Conservation (phyloP, 2,329 filamentous ascomycete species). For the Fusarium sp. region DNA sequence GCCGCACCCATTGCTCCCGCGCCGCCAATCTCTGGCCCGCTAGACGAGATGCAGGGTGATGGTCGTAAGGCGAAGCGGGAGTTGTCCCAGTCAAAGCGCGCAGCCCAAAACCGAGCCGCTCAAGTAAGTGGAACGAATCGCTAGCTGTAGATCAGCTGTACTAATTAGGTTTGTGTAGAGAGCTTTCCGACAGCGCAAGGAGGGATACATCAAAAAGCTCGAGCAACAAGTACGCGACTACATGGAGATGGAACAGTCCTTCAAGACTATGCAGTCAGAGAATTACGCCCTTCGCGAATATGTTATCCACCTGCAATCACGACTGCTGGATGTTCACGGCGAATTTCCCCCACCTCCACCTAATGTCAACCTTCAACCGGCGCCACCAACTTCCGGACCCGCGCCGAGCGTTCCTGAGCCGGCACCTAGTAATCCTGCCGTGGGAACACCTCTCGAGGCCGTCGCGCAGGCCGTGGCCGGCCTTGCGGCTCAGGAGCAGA, state of each 20-base stretch:
- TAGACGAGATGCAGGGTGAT: conserved; percentile 54
- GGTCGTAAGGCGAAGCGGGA: conserved; percentile 88
- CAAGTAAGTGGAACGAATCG: conserved; percentile 74
- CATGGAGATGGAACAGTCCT: conserved; percentile 78
- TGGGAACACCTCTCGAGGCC: conserved; percentile 58
- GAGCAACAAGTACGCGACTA: conserved; percentile 92
- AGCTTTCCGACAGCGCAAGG: conserved; percentile 96
- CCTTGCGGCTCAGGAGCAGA: conserved; percentile 56
- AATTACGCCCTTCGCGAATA: conserved; percentile 94
- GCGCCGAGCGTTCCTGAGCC: conserved; percentile 42
- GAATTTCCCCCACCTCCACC: conserved; percentile 87
- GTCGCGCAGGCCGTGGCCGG: conserved; percentile 63
- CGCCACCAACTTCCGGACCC: conserved; percentile 40
- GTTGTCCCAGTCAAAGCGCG: conserved; percentile 93
- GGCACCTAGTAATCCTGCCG: conserved; percentile 44
- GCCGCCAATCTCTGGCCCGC: conserved; percentile 42
- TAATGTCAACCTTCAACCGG: conserved; percentile 74
- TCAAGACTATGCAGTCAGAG: conserved; percentile 85
- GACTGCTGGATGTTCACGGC: conserved; percentile 84
- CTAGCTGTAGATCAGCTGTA: background rate
- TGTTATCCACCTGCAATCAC: conserved; percentile 88
- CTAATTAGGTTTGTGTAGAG: conserved; percentile 67
- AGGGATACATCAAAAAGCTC: conserved; percentile 97
- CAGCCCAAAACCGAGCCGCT: conserved; percentile 94
- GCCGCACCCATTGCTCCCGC: conserved; percentile 48